Evolutionary conservation across 257 asterid species (phyloP).

Genomic region (Forsythia suspensa): DNA sequence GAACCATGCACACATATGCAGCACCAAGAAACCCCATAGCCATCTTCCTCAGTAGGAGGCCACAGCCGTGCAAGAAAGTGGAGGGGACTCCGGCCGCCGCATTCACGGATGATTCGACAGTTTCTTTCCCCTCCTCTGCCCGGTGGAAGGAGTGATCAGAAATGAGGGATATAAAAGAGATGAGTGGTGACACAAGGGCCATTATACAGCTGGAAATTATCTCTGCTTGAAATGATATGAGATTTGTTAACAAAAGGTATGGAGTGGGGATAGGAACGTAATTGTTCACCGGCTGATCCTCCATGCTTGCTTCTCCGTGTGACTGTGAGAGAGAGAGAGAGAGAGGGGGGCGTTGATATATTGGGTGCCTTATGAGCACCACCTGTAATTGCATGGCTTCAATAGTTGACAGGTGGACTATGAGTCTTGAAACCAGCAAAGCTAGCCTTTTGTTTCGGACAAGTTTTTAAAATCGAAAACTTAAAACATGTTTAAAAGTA

Average conservation of each 20-base stretch:
- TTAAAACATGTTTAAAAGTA: too few relatives aligned
- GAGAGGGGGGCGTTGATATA: background rate
- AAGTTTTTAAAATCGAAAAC: too few relatives aligned
- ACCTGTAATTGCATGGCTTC: conserved; percentile 30
- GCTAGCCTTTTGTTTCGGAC: background rate
- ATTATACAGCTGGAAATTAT: conserved; percentile 30
- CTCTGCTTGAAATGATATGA: conserved; percentile 37
- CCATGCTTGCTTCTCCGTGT: background rate
- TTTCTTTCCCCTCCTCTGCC: conserved; percentile 10
- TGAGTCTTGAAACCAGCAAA: background rate
- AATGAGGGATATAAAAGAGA: conserved; percentile 14
- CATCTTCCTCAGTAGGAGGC: conserved; percentile 41
- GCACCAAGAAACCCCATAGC: conserved; percentile 69
- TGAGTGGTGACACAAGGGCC: conserved; percentile 26
- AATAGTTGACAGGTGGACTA: conserved; percentile 28
- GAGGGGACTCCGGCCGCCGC: conserved; percentile 23
- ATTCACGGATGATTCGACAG: conserved; percentile 9
- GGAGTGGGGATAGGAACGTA: background rate
- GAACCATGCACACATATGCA: conserved; percentile 48
- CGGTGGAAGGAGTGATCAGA: conserved; percentile 20
- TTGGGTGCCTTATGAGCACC: background rate
- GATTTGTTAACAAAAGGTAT: conserved; percentile 34
- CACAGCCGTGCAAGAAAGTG: conserved; percentile 14
- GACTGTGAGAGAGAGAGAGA: background rate
- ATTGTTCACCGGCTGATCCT: too few relatives aligned